Evolutionary conservation across 106 monocot species (phyloP).

Genomic region (Dendrobium catenatum): DNA sequence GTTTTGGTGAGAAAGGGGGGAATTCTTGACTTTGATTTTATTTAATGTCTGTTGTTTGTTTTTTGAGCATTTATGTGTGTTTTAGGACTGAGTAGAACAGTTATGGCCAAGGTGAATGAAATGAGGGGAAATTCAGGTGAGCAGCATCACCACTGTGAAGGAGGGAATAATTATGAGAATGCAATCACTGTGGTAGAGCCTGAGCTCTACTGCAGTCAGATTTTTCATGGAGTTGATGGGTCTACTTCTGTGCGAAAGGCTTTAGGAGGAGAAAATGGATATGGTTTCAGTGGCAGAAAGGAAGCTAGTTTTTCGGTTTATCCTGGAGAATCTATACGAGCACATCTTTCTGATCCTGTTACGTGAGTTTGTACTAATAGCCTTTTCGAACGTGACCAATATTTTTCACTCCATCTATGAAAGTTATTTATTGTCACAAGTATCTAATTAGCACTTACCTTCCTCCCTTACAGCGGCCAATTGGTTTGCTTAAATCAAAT

Average conservation of each 20-base stretch:
- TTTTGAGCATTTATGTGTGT: not conserved
- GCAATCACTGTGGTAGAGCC: conserved; percentile 30
- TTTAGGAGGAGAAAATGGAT: conserved; percentile 35
- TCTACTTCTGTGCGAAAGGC: conserved; percentile 23
- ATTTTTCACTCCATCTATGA: not conserved
- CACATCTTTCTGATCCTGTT: conserved; percentile 61
- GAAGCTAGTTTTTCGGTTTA: conserved; percentile 15
- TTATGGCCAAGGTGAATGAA: conserved; percentile 11
- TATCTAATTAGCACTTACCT: not conserved
- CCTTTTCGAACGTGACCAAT: not conserved
- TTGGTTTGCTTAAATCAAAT: not conserved
- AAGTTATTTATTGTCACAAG: not conserved
- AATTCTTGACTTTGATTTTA: conserved; percentile 1
- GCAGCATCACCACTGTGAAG: conserved; percentile 18
- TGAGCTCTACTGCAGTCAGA: conserved; percentile 19
- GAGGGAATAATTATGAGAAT: conserved; percentile 21
- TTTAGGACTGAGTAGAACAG: conserved; percentile 30
- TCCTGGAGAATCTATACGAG: conserved; percentile 47
- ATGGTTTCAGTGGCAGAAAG: conserved; percentile 28
- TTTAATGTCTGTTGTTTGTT: not conserved
- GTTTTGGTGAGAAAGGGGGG: conserved; percentile 25
- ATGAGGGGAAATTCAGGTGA: conserved; percentile 6
- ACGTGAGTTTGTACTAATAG: conserved; percentile 47
- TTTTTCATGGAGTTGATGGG: conserved; percentile 23
- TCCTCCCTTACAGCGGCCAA: not conserved